Evolutionary conservation across 2,329 filamentous ascomycete species (phyloP).

Genomic region (Ilyonectria robusta): DNA sequence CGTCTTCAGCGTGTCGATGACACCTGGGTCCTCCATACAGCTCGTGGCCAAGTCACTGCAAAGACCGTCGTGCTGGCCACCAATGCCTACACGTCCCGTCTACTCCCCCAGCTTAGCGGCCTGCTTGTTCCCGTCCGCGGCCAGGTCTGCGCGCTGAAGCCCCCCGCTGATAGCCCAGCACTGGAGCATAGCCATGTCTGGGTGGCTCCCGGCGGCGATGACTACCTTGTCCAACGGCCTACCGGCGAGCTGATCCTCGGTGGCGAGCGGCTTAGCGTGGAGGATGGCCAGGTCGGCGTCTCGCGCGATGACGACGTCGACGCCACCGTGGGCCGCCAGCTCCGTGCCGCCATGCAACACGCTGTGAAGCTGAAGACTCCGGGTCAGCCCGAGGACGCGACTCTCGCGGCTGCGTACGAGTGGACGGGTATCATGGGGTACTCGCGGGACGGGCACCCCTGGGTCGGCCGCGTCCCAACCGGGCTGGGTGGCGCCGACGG

Average conservation of each 20-base stretch:
- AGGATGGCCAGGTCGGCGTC: slow-evolving; percentile 63
- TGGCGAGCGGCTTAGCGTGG: slow-evolving; percentile 73
- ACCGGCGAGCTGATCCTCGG: slow-evolving; percentile 76
- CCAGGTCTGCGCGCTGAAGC: slow-evolving; percentile 77
- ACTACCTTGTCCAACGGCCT: slow-evolving; percentile 82
- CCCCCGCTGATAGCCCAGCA: slow-evolving; percentile 59
- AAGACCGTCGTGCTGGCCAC: slow-evolving; percentile 81
- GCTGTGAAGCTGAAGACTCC: slow-evolving; percentile 59
- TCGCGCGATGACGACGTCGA: slow-evolving; percentile 74
- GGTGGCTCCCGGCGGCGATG: slow-evolving; percentile 67
- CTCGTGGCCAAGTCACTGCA: slow-evolving; percentile 76
- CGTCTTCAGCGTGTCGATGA: slow-evolving; percentile 56
- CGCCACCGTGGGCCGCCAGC: slow-evolving; percentile 66
- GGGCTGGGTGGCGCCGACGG: slow-evolving; percentile 58
- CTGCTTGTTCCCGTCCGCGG: slow-evolving; percentile 85
- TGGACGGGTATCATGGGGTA: slow-evolving; percentile 90
- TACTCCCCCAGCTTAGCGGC: slow-evolving; percentile 78
- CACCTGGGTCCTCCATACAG: slow-evolving; percentile 75
- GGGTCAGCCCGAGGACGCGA: slow-evolving; percentile 55
- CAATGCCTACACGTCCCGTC: slow-evolving; percentile 85
- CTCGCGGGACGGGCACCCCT: slow-evolving; percentile 76
- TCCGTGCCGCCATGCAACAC: slow-evolving; percentile 62
- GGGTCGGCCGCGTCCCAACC: slow-evolving; percentile 77
- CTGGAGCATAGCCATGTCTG: slow-evolving; percentile 76
- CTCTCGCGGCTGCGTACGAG: slow-evolving; percentile 69